A percentile compares a stretch with the other conserved stretches of the same genome.
phyloP scores from a whole-genome alignment of 2,329 filamentous ascomycete species.

The Knoxdaviesia proteae region DNA sequence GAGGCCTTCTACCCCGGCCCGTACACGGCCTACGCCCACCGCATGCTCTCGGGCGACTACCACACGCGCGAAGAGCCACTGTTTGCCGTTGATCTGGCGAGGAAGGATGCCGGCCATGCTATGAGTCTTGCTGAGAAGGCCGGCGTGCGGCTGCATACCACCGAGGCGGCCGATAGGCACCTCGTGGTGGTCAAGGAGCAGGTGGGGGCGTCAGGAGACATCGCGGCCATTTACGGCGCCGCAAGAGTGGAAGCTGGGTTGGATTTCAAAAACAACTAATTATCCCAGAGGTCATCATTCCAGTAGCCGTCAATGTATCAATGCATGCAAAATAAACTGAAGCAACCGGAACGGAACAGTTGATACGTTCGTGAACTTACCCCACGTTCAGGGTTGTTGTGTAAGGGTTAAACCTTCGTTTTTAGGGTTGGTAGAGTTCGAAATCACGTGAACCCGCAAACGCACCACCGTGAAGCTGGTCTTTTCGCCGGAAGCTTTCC shows the following conservation, averaged over 20 bases:
- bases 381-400: not conserved
- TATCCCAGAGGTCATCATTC: not conserved
- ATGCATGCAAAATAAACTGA: not conserved
- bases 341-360: not conserved
- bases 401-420: too few relatives aligned
- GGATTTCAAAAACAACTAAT: conserved; percentile 40
- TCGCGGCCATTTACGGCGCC: conserved; percentile 66
- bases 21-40: conserved; percentile 51
- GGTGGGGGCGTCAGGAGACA: conserved; percentile 48
- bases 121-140: conserved; percentile 39
- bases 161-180: conserved; percentile 49
- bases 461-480: too few relatives aligned
- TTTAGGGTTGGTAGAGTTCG: too few relatives aligned
- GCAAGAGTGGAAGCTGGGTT: conserved; percentile 55
- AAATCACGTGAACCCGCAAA: too few relatives aligned
- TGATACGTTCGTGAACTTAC: not conserved
- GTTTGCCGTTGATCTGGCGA: conserved; percentile 62
- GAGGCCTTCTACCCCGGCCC: conserved; percentile 55
- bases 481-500: too few relatives aligned
- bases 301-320: not conserved
- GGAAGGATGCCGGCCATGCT: conserved; percentile 66
- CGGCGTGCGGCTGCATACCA: conserved; percentile 40
- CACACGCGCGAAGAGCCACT: conserved; percentile 57
- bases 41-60: conserved; percentile 61
- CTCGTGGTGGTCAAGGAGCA: conserved; percentile 49